Conservation (phyloP, 2,329 filamentous ascomycete species). For the Beauveria bassiana region DNA sequence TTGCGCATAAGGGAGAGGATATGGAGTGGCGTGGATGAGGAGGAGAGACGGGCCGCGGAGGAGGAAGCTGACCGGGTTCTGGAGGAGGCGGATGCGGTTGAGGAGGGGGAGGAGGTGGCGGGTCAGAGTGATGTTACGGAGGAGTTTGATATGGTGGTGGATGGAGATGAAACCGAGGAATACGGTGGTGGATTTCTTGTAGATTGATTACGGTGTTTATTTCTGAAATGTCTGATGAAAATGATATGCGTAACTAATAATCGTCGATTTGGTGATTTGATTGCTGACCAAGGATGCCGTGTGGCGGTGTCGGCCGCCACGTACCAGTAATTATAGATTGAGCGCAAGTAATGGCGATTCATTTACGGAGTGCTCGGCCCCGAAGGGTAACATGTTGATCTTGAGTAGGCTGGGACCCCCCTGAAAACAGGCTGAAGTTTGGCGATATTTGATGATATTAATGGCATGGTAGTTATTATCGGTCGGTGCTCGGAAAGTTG, state of each 20-base stretch:
- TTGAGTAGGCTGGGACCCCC: not conserved
- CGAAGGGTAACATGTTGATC: not conserved
- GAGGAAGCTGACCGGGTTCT: conserved; percentile 20
- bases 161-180: conserved; percentile 28
- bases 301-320: not conserved
- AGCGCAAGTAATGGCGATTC: not conserved
- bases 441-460: not conserved
- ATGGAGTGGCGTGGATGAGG: conserved; percentile 47
- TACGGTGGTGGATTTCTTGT: conserved; percentile 40
- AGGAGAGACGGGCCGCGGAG: conserved; percentile 34
- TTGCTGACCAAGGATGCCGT: not conserved
- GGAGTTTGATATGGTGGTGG: conserved; percentile 33
- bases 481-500: not conserved
- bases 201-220: conserved; percentile 19
- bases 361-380: too few species aligned
- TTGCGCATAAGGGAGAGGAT: conserved; percentile 70
- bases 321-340: not conserved
- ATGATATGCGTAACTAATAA: not conserved
- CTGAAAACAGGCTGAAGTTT: too few species aligned
- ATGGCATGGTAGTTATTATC: not conserved
- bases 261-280: too few species aligned
- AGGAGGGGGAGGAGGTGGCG: conserved; percentile 27
- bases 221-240: not conserved
- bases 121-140: conserved; percentile 34
- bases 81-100: conserved; percentile 19